Conservation (phyloP, 2,329 filamentous ascomycete genomes). For the Ascochyta pisi region DNA sequence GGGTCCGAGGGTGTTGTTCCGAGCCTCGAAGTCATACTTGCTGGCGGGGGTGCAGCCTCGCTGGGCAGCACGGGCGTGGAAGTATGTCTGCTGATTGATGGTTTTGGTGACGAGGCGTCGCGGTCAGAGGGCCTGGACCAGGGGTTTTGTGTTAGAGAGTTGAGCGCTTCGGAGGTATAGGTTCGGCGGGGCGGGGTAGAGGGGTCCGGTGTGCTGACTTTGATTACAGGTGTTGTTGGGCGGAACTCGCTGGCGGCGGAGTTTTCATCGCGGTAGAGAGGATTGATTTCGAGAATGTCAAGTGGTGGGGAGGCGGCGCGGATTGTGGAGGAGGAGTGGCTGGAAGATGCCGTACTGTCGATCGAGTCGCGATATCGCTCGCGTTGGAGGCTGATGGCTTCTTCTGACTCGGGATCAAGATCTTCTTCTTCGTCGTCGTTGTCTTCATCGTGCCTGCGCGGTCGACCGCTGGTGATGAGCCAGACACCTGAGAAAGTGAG, state of each 20-base stretch:
- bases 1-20: slow-evolving; percentile 20
- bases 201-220: slow-evolving; percentile 25
- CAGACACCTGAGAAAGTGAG: slow-evolving; percentile 97
- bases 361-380: slow-evolving; percentile 46
- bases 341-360: slow-evolving; percentile 23
- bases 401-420: slow-evolving; percentile 48
- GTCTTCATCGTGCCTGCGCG: slow-evolving; percentile 38
- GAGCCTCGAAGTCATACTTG: slow-evolving; percentile 23
- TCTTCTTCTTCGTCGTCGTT: slow-evolving; percentile 64
- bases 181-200: slow-evolving; percentile 17
- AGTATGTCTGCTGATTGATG: slow-evolving; percentile 29
- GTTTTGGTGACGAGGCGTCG: slow-evolving; percentile 14
- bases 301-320: slow-evolving; percentile 32
- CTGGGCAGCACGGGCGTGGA: slow-evolving; percentile 42
- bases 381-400: slow-evolving; percentile 52
- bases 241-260: slow-evolving; percentile 10
- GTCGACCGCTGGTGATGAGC: slow-evolving; percentile 86
- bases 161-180: slow-evolving; percentile 20
- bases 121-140: slow-evolving; percentile 29
- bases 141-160: slow-evolving; percentile 38
- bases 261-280: slow-evolving; percentile 21
- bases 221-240: slow-evolving; percentile 37
- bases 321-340: slow-evolving; percentile 27
- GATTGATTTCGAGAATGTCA: slow-evolving; percentile 19
- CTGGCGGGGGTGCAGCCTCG: slow-evolving; percentile 28